These are phyloP conservation scores for Sporothrix mexicana DNA, from an alignment of 2,329 filamentous ascomycete genomes.

Conservation along the genomic window DNA sequence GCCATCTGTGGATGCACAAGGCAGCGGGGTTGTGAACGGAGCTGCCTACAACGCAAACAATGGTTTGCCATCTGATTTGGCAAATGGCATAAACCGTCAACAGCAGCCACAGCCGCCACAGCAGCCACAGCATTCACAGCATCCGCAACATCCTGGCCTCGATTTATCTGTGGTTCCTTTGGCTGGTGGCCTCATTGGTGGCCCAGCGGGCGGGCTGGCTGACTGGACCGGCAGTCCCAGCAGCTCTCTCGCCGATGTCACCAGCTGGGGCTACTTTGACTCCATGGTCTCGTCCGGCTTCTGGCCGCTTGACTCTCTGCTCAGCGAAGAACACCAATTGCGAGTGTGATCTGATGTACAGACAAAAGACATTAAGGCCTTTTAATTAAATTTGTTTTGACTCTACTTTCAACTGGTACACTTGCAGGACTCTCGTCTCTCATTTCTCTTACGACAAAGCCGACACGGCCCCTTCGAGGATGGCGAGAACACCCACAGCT, in stretches of 20 bases:
- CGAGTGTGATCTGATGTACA: neutral
- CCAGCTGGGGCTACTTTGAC: constrained; percentile 33
- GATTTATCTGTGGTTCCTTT: neutral
- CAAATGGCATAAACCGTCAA: neutral
- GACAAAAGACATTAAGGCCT: neutral
- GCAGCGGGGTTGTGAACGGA: neutral
- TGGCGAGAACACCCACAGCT: constrained; percentile 57
- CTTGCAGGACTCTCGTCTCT: neutral
- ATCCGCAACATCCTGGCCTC: neutral
- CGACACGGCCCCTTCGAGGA: neutral
- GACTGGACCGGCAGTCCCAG: constrained; percentile 30
- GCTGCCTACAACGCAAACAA: neutral
- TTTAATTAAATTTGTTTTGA: neutral
- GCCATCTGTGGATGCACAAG: neutral
- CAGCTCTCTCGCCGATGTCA: constrained; percentile 31
- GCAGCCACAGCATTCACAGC: neutral
- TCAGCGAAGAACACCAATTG: constrained; percentile 22
- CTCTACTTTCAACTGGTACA: neutral
- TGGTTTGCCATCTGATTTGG: neutral
- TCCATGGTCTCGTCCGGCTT: constrained; percentile 32
- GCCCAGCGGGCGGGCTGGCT: neutral
- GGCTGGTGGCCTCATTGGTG: neutral
- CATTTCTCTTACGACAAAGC: neutral
- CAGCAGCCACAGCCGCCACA: neutral
- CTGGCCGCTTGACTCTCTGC: constrained; percentile 31